These are phyloP conservation scores for Sugiyamaella japonica DNA, from an alignment of 1,139 yeast genomes.

Conservation along the genomic window DNA sequence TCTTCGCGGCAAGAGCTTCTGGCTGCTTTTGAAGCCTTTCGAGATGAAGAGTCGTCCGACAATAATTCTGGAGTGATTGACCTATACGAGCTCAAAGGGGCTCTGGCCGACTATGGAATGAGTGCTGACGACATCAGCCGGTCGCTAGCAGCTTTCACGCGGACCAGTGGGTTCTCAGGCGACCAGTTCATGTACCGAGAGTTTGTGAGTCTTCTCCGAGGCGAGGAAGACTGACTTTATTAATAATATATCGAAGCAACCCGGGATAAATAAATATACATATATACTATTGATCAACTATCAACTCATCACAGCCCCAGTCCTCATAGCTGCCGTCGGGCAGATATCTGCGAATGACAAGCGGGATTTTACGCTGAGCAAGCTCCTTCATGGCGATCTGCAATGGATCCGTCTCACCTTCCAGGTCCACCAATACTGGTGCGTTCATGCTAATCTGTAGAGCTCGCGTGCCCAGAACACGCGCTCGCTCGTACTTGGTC, in stretches of 20 bases:
- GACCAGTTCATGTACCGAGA: slow-evolving; percentile 61
- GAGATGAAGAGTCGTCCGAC: slow-evolving; percentile 41
- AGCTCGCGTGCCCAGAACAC: slow-evolving; percentile 95
- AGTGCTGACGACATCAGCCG: slow-evolving; percentile 52
- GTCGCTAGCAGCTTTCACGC: slow-evolving; percentile 57
- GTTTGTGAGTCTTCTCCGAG: slow-evolving; percentile 32
- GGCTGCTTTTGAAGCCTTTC: slow-evolving; percentile 63
- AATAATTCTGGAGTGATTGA: slow-evolving; percentile 44
- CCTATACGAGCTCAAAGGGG: slow-evolving; percentile 51
- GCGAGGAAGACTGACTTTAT: slow-evolving; percentile 17
- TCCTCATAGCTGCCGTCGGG: slow-evolving; percentile 98
- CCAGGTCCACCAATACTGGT: slow-evolving; percentile 95
- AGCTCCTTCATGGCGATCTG: slow-evolving; percentile 97
- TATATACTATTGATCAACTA: slow-evolving; percentile 66
- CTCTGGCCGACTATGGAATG: slow-evolving; percentile 52
- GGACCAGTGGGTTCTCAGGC: slow-evolving; percentile 54
- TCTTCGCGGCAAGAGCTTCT: slow-evolving; percentile 61
- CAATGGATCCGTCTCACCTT: slow-evolving; percentile 99
- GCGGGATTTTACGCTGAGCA: slow-evolving; percentile 90
- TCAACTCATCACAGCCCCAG: slow-evolving; percentile 98
- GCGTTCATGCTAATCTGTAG: slow-evolving; percentile 95
- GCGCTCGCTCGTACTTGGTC: slow-evolving; percentile 96
- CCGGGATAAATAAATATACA: slow-evolving; percentile 14
- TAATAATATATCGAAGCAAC: not conserved
- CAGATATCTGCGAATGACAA: slow-evolving; percentile 90